A percentile compares a stretch with the other conserved stretches of the same genome.
These are phyloP conservation scores for Talaromyces borbonicus DNA, from an alignment of 495 filamentous ascomycete species.

Conservation along the genomic window DNA sequence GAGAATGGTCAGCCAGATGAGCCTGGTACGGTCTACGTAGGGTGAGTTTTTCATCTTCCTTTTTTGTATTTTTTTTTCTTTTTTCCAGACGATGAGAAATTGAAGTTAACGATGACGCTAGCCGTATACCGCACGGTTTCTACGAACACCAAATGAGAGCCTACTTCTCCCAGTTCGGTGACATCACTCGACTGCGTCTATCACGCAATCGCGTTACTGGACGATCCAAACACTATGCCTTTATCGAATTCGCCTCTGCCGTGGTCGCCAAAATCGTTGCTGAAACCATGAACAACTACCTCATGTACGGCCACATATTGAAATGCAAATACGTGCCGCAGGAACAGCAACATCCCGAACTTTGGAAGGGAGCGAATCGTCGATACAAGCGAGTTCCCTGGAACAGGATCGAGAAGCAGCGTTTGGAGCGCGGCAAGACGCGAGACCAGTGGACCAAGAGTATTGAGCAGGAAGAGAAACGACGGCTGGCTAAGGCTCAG, in stretches of 20 bases:
- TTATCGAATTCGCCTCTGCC: slow-evolving; percentile 73
- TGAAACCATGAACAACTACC: slow-evolving; percentile 95
- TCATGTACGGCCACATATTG: slow-evolving; percentile 85
- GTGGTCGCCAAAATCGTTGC: slow-evolving; percentile 82
- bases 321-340: slow-evolving; percentile 69
- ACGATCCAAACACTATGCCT: slow-evolving; percentile 81
- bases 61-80: neutral
- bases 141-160: slow-evolving; percentile 90
- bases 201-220: slow-evolving; percentile 88
- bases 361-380: slow-evolving; percentile 81
- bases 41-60: slow-evolving; percentile 40
- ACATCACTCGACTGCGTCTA: slow-evolving; percentile 69
- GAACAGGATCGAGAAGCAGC: slow-evolving; percentile 69
- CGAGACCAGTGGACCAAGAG: slow-evolving; percentile 68
- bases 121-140: slow-evolving; percentile 87
- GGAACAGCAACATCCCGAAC: slow-evolving; percentile 64
- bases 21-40: slow-evolving; percentile 79
- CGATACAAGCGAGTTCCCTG: slow-evolving; percentile 81
- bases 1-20: slow-evolving; percentile 30
- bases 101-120: slow-evolving; percentile 17
- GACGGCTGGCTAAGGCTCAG: slow-evolving; percentile 52
- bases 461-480: slow-evolving; percentile 59
- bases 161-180: slow-evolving; percentile 95
- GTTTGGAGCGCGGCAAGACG: slow-evolving; percentile 56
- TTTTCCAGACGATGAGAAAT: neutral